Evolutionary conservation across 768 basidiomycete genomes (phyloP), one percentile per base, ranked within the genome.

Genomic region (Leucosporidium scottii): DNA sequence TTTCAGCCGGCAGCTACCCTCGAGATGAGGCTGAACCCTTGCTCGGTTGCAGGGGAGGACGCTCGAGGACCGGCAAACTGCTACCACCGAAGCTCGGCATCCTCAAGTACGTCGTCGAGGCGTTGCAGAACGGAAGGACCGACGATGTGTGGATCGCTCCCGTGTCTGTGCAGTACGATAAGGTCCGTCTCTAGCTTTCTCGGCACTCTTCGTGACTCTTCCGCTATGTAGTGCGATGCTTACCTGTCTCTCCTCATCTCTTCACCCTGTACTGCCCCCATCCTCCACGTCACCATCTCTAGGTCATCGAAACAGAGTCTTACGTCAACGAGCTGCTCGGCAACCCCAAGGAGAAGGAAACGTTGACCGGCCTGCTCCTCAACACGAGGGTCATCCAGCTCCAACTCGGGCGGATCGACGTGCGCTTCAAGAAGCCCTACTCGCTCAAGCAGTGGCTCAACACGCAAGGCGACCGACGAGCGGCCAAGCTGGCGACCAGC

Each of bases 141-240:
- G 65, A 64, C 8, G 66, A 68, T 53, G 34, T 39, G 25, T 59
- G 31, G 39, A 31, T 31, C 15, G 57, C 21, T 4, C 67, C 68
- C 18, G 64, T 70, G 28, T 67, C 70, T 13, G 58, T 73, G 0
- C 72, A 75, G 61, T 75, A 75, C 74, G 74, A 75, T 67, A 72
- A 73, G 58, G 73, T 75, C 12, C 55, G 55, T 9, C 30, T 25
- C 30, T 25, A 39, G 8, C 47, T 23, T 20, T 3, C 8, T 12
- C 15, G 44, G 20, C 31, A 12, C 21, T 21, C n/a, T n/a, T 25
- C 28, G 21, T 36, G 6, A 12, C 20, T 5, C 20, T 1, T 2
- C 5, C 7, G 21, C 25, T 0, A 6, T n/a, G n/a, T n/a, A n/a
- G n/a, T n/a, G n/a, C n/a, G n/a, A n/a, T n/a, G n/a, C n/a, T n/a